These are phyloP conservation scores for Hypomontagnella monticulosa DNA, from an alignment of 495 filamentous ascomycete genomes.

Conservation along the genomic window DNA sequence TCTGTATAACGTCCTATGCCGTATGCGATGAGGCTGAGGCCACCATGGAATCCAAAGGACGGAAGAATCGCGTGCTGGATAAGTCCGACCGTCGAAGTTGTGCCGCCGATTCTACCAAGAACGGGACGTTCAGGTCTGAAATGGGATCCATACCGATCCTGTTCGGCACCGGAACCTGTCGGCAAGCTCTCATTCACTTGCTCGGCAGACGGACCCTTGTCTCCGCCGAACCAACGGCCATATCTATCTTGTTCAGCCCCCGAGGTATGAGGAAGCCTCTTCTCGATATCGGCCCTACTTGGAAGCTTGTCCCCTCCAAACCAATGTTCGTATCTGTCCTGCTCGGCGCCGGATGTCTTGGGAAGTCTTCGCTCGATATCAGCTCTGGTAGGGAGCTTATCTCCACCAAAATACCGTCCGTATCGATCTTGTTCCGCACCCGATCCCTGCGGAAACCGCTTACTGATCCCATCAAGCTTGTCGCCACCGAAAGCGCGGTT, in stretches of 20 bases:
- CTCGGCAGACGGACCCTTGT: constrained; percentile 7
- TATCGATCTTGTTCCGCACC: constrained; percentile 37
- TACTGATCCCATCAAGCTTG: constrained; percentile 15
- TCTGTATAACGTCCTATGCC: constrained; percentile 56
- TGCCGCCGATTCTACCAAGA: constrained; percentile 11
- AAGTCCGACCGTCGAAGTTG: constrained; percentile 32
- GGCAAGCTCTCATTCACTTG: constrained; percentile 24
- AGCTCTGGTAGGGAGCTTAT: constrained; percentile 32
- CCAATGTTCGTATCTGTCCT: constrained; percentile 40
- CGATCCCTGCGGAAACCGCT: constrained; percentile 7
- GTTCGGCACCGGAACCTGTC: constrained; percentile 26
- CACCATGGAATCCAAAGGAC: constrained; percentile 30
- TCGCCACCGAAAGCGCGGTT: constrained; percentile 32
- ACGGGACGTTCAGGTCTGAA: constrained; percentile 6
- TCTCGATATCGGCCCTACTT: constrained; percentile 34
- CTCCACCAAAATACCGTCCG: constrained; percentile 28
- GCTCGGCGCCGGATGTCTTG: constrained; percentile 35
- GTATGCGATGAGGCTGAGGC: constrained; percentile 54
- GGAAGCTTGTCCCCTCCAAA: constrained; percentile 38
- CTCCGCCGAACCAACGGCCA: constrained; percentile 26
- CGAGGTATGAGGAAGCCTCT: constrained; percentile 20
- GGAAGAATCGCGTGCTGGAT: constrained; percentile 32
- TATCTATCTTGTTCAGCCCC: constrained; percentile 40
- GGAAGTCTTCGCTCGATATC: constrained; percentile 31
- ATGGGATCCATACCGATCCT: constrained; percentile 30